A percentile compares a stretch with the other conserved stretches of the same genome.
Conservation (phyloP, 1,284 basidiomycete species). For the Anthracocystis setariae region DNA sequence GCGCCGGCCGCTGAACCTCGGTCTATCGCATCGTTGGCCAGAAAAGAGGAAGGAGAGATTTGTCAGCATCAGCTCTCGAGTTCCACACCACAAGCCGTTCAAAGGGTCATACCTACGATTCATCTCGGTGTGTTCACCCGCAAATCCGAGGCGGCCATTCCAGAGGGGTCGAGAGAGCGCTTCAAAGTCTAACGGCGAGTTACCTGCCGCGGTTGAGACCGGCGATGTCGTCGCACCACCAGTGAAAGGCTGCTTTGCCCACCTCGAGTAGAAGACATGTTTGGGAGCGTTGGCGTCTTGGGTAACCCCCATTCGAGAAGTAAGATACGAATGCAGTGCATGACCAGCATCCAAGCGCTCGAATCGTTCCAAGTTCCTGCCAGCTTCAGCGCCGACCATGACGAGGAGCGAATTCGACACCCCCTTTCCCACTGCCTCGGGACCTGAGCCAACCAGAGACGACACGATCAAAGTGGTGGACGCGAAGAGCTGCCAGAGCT, state of each 20-base stretch:
- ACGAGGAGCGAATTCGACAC: conserved; percentile 68
- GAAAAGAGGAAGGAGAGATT: conserved; percentile 2
- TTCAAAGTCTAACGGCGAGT: conserved; percentile 71
- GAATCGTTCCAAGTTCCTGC: conserved; percentile 59
- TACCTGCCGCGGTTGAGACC: conserved; percentile 60
- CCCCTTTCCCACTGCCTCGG: conserved; percentile 22
- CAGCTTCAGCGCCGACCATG: conserved; percentile 68
- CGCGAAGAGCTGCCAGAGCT: conserved; percentile 39
- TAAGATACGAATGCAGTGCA: conserved; percentile 63
- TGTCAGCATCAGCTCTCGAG: not conserved
- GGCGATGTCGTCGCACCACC: conserved; percentile 72
- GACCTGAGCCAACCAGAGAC: conserved; percentile 57
- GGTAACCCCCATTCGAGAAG: conserved; percentile 28
- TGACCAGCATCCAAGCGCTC: conserved; percentile 56
- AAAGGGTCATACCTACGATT: conserved; percentile 62
- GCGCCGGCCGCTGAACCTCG: conserved; percentile 70
- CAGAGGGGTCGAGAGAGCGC: conserved; percentile 69
- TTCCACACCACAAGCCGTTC: not conserved
- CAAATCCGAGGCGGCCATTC: conserved; percentile 70
- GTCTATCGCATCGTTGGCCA: conserved; percentile 7
- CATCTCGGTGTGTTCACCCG: conserved; percentile 72
- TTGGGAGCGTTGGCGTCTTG: conserved; percentile 21
- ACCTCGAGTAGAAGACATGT: conserved; percentile 63
- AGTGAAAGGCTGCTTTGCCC: conserved; percentile 70
- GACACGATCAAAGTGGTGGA: conserved; percentile 67